Conservation (phyloP, 352 stramenopile genomes). For the Phytophthora fragariae region DNA sequence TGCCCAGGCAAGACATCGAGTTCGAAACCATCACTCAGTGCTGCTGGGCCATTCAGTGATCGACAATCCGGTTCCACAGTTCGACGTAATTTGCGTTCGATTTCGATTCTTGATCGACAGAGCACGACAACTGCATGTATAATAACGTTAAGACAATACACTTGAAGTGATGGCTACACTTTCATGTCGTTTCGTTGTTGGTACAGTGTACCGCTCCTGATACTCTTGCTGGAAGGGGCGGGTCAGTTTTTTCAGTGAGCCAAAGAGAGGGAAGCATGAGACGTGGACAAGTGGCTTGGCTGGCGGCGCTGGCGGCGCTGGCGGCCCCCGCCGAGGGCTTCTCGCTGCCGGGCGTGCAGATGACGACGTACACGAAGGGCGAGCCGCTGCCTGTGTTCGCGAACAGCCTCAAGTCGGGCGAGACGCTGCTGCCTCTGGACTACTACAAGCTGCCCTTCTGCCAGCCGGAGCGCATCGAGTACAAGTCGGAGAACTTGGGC, state of each 20-base stretch:
- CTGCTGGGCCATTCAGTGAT: too few species aligned
- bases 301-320: constrained; percentile 29
- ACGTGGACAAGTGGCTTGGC: constrained; percentile 35
- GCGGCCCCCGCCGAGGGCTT: constrained; percentile 45
- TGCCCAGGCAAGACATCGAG: too few species aligned
- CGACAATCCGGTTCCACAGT: too few species aligned
- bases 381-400: constrained; percentile 92
- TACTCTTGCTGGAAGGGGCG: not conserved
- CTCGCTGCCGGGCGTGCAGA: constrained; percentile 87
- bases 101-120: too few species aligned
- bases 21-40: too few species aligned
- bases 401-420: constrained; percentile 94
- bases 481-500: constrained; percentile 99
- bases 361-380: constrained; percentile 89
- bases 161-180: not conserved
- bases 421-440: constrained; percentile 97
- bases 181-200: not conserved
- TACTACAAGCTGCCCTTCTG: constrained; percentile 99
- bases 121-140: too few species aligned
- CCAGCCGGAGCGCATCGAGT: constrained; percentile 92
- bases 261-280: constrained; percentile 27
- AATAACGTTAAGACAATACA: not conserved
- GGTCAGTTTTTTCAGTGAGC: not conserved
- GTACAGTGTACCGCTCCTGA: not conserved
- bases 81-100: too few species aligned